phyloP scores from a whole-genome alignment of 225 moss, liverwort and hornwort genomes.

The Sphagnum tenellum region DNA sequence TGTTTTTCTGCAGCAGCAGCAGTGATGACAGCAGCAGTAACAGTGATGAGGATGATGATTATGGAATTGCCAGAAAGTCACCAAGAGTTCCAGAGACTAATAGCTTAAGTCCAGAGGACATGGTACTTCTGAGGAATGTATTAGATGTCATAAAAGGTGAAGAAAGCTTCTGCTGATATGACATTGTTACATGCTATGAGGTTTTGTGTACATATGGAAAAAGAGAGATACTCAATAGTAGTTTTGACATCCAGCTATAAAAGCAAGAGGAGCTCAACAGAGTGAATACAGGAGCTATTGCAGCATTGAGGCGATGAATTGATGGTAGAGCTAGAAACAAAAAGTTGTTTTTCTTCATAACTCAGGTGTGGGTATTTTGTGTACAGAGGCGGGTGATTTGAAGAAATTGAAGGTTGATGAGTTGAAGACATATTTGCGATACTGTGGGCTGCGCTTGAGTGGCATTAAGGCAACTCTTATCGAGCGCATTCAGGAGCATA shows the following conservation, averaged over 20 bases:
- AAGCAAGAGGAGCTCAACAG: no score
- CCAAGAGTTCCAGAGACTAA: not conserved
- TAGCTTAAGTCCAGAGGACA: not conserved
- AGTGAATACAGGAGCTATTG: not conserved
- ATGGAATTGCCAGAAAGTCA: not conserved
- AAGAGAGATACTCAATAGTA: no score
- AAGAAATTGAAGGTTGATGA: constrained; percentile 47
- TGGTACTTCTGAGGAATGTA: not conserved
- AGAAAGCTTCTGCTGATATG: not conserved
- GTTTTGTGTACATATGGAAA: not conserved
- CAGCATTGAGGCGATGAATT: not conserved
- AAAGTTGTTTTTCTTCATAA: no score
- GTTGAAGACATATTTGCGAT: constrained; percentile 58
- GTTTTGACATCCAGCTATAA: no score
- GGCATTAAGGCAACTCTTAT: constrained; percentile 61
- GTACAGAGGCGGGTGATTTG: constrained; percentile 48
- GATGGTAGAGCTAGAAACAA: no score
- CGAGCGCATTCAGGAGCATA: constrained; percentile 60
- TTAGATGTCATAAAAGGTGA: constrained; percentile 1
- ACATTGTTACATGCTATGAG: not conserved
- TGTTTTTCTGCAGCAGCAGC: not conserved
- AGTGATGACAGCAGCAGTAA: constrained; percentile 4
- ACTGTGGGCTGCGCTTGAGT: constrained; percentile 41
- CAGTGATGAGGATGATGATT: constrained; percentile 2
- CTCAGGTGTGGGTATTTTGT: no score